phyloP scores from a whole-genome alignment of 306 rosid genomes.

The Sicyos edulis region DNA sequence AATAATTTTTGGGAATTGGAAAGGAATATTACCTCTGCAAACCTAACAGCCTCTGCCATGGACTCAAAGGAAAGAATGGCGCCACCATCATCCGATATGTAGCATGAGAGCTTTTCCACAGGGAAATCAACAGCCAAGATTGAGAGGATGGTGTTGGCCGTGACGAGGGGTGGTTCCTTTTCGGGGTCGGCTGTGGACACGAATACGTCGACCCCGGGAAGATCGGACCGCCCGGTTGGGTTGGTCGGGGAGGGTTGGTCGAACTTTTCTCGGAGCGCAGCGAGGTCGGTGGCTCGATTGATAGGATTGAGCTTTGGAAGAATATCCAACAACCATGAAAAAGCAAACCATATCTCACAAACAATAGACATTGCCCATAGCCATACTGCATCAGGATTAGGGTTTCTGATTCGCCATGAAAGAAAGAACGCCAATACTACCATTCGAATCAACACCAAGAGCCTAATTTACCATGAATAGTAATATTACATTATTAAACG shows the following conservation, averaged over 20 bases:
- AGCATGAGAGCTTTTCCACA: constrained; percentile 53
- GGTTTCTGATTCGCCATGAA: constrained; percentile 56
- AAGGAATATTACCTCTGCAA: constrained; percentile 53
- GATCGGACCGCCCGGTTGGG: constrained; percentile 65
- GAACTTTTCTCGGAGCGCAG: constrained; percentile 63
- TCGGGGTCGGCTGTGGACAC: constrained; percentile 81
- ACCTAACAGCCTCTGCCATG: constrained; percentile 76
- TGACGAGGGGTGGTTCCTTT: constrained; percentile 80
- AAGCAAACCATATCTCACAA: constrained; percentile 80
- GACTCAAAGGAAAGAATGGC: constrained; percentile 83
- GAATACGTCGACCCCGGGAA: constrained; percentile 64
- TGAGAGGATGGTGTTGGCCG: constrained; percentile 80
- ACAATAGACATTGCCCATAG: constrained; percentile 75
- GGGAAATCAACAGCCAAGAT: constrained; percentile 65
- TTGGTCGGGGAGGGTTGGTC: constrained; percentile 44
- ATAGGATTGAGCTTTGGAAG: constrained; percentile 79
- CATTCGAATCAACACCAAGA: constrained; percentile 47
- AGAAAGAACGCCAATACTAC: constrained; percentile 37
- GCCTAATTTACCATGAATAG: constrained; percentile 30
- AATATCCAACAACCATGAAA: constrained; percentile 69
- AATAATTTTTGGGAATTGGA: too few relatives aligned
- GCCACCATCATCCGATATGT: constrained; percentile 90
- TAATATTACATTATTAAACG: neutral
- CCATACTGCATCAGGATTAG: constrained; percentile 76
- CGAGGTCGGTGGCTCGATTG: constrained; percentile 65